Conservation (phyloP, 257 asterid genomes). For the Scutellaria galericulata region DNA sequence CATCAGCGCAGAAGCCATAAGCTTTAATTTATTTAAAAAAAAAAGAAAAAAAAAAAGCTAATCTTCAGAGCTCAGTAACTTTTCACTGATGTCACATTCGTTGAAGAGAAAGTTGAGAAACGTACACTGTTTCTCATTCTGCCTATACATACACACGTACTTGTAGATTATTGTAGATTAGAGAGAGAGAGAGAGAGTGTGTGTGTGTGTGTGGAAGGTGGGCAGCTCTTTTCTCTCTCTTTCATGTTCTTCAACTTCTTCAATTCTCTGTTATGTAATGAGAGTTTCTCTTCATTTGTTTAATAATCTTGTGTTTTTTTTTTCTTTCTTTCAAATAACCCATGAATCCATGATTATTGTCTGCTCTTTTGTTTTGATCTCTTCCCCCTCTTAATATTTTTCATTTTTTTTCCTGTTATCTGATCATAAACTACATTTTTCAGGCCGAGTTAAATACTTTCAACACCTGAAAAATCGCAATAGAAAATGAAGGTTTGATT, state of each 20-base stretch:
- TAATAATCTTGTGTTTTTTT: neutral
- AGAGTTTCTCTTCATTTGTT: neutral
- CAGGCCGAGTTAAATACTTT: constrained; percentile 16
- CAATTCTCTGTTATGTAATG: neutral
- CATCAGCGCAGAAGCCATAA: neutral
- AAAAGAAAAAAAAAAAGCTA: neutral
- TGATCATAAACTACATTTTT: constrained; percentile 29
- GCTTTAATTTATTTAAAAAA: neutral
- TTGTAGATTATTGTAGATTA: neutral
- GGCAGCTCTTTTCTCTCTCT: constrained; percentile 37
- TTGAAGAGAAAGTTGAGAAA: constrained; percentile 36
- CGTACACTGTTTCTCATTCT: constrained; percentile 43
- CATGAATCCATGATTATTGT: constrained; percentile 33
- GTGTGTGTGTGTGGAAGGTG: constrained; percentile 34
- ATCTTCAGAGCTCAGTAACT: constrained; percentile 14
- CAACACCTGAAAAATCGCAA: constrained; percentile 6
- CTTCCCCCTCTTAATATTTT: constrained; percentile 20
- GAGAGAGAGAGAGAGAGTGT: constrained; percentile 12
- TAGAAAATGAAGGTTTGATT: constrained; percentile 63
- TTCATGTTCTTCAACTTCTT: constrained; percentile 20
- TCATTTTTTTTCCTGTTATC: constrained; percentile 12
- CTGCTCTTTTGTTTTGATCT: constrained; percentile 31
- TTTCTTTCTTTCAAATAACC: constrained; percentile 20
- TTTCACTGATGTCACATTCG: constrained; percentile 36
- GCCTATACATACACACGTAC: constrained; percentile 30